Percentiles rank a stretch among this genome's conserved stretches.
Evolutionary conservation across 495 filamentous ascomycete genomes (phyloP).

Genomic region (Hypoxylon intermedium): DNA sequence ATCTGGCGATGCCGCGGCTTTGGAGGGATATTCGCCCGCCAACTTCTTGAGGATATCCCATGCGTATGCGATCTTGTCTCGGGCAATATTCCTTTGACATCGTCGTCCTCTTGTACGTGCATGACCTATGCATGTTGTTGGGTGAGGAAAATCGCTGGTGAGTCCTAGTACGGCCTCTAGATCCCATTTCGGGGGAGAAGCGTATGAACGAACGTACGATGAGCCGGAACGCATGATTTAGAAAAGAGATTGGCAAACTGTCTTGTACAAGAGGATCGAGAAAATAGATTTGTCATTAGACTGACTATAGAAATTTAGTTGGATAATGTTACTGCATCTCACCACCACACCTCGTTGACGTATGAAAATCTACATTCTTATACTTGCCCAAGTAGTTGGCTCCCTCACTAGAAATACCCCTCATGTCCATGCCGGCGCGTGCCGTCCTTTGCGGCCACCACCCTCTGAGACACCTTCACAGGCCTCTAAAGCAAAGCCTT

Average conservation of each 20-base stretch:
- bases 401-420: background rate
- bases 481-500: too few species aligned
- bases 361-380: slow-evolving; percentile 1
- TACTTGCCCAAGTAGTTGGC: slow-evolving; percentile 2
- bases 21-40: background rate
- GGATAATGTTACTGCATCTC: background rate
- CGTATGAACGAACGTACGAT: background rate
- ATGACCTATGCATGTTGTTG: slow-evolving; percentile 5
- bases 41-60: background rate
- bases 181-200: slow-evolving; percentile 12
- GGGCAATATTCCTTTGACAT: slow-evolving; percentile 4
- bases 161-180: slow-evolving; percentile 9
- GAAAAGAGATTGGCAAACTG: background rate
- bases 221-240: slow-evolving; percentile 7
- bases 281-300: background rate
- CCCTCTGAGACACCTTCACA: too few species aligned
- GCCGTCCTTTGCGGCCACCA: background rate
- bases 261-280: background rate
- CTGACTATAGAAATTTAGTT: background rate
- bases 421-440: background rate
- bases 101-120: background rate
- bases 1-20: slow-evolving; percentile 9
- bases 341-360: background rate
- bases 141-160: background rate
- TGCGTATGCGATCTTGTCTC: slow-evolving; percentile 1